A percentile compares a stretch with the other conserved stretches of the same genome.
phyloP scores from a whole-genome alignment of 345 rosid genomes.

The Dipteronia dyeriana region DNA sequence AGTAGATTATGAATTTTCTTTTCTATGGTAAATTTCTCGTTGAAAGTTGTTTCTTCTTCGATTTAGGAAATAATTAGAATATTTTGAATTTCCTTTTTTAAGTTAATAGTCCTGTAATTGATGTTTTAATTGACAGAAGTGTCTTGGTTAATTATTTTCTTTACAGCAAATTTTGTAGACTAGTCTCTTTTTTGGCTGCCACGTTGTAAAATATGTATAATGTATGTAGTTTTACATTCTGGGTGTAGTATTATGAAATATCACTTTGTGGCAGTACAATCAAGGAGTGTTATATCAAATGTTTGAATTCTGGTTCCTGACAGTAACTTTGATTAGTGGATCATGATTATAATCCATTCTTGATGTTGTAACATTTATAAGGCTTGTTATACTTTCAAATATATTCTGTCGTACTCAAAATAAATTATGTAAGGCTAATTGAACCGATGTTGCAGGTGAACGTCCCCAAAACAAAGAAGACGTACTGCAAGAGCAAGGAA shows the following conservation, averaged over 20 bases:
- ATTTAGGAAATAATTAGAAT: too few relatives aligned
- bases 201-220: neutral
- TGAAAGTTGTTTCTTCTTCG: too few relatives aligned
- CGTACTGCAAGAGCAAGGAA: constrained; percentile 76
- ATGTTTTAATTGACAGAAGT: too few relatives aligned
- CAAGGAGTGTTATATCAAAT: neutral
- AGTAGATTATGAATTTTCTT: neutral
- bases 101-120: too few relatives aligned
- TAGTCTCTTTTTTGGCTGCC: neutral
- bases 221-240: neutral
- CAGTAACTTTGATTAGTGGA: too few relatives aligned
- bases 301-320: neutral
- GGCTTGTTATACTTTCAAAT: neutral
- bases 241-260: neutral
- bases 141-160: neutral
- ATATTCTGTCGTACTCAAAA: neutral
- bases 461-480: constrained; percentile 85
- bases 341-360: too few relatives aligned
- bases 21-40: neutral
- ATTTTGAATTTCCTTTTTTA: too few relatives aligned
- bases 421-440: neutral
- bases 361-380: too few relatives aligned
- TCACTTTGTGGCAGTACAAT: too few relatives aligned
- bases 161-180: neutral
- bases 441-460: constrained; percentile 50